Conservation (phyloP, 1,139 yeast genomes). For the Citeromyces hawaiiensis region DNA sequence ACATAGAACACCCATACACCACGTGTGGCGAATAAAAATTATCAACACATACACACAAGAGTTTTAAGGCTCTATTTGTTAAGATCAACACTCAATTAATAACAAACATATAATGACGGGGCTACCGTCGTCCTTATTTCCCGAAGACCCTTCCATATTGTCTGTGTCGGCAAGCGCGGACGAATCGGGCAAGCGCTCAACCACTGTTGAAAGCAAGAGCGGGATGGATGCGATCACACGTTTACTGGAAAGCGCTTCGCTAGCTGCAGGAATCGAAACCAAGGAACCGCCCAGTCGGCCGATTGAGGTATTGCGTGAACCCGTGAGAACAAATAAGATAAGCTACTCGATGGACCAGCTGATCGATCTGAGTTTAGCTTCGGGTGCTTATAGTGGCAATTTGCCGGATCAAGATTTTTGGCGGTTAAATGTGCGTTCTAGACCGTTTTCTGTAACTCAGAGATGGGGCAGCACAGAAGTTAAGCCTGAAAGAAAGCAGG, state of each 20-base stretch:
- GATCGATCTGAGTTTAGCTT: conserved; percentile 19
- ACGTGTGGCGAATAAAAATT: conserved; percentile 1
- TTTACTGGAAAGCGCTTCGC: conserved; percentile 11
- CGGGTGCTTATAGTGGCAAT: conserved; percentile 14
- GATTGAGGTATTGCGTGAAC: conserved; percentile 10
- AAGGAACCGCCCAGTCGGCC: conserved; percentile 25
- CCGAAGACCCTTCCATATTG: background rate
- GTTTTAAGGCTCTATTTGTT: background rate
- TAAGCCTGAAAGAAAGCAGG: conserved; percentile 19
- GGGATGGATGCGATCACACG: conserved; percentile 16
- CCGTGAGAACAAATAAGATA: background rate
- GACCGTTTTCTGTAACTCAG: conserved; percentile 8
- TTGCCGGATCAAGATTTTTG: conserved; percentile 33
- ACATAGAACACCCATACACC: background rate
- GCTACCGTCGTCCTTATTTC: background rate
- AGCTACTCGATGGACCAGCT: conserved; percentile 28
- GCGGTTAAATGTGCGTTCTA: conserved; percentile 15
- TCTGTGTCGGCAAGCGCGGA: conserved; percentile 9
- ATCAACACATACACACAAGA: background rate
- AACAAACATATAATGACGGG: background rate
- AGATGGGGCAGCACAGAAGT: conserved; percentile 18
- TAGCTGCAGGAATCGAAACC: conserved; percentile 35
- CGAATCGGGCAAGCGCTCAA: conserved; percentile 3
- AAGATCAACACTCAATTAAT: background rate
- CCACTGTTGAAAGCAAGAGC: conserved; percentile 2